Percentiles rank a stretch among this genome's conserved stretches.
phyloP scores from a whole-genome alignment of 306 rosid genomes.

The Quercus robur region DNA sequence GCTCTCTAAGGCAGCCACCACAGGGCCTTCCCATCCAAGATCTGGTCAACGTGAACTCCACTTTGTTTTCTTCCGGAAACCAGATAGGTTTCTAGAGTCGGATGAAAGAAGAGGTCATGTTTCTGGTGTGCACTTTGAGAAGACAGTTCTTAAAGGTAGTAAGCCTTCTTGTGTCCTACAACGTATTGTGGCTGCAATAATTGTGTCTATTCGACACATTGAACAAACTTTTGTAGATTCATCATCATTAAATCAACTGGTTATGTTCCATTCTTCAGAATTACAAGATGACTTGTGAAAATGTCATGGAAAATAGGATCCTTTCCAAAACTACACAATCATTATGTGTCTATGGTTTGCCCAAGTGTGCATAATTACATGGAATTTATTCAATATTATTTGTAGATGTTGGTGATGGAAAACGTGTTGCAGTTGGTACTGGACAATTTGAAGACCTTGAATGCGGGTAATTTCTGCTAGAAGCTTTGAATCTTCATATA shows the following conservation, averaged over 20 bases:
- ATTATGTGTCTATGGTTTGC: background rate
- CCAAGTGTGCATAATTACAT: slow-evolving; percentile 16
- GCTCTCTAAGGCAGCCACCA: slow-evolving; percentile 70
- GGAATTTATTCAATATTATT: slow-evolving; percentile 19
- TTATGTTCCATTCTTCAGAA: slow-evolving; percentile 13
- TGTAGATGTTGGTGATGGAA: slow-evolving; percentile 70
- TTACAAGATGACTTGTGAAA: background rate
- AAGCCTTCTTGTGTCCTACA: background rate
- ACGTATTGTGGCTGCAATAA: background rate
- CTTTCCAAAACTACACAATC: slow-evolving; percentile 1
- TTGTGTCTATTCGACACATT: background rate
- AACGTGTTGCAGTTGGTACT: slow-evolving; percentile 71
- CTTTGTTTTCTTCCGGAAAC: slow-evolving; percentile 78
- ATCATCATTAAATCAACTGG: background rate
- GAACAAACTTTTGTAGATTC: background rate
- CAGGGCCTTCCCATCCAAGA: slow-evolving; percentile 39
- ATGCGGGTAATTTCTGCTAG: slow-evolving; percentile 59
- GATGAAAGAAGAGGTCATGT: slow-evolving; percentile 44
- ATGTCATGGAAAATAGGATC: slow-evolving; percentile 5
- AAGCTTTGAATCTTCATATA: background rate
- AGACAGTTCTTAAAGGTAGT: slow-evolving; percentile 70
- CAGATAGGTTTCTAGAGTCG: slow-evolving; percentile 64
- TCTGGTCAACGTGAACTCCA: slow-evolving; percentile 65
- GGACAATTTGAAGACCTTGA: slow-evolving; percentile 67
- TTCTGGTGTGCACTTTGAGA: slow-evolving; percentile 69